Evolutionary conservation across 768 basidiomycete genomes (phyloP).

Genomic region (Termitomyces sp.): DNA sequence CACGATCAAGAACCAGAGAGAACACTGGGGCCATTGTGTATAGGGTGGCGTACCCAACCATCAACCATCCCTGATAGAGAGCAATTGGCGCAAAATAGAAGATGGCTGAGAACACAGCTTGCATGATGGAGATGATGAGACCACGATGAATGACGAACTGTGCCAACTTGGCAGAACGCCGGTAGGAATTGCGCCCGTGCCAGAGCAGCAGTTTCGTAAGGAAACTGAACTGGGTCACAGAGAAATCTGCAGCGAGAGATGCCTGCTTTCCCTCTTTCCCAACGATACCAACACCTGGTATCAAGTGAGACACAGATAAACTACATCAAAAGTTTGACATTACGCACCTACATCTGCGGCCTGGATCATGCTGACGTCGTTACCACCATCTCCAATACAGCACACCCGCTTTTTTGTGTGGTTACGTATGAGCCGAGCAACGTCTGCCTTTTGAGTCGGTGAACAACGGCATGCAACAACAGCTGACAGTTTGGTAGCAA

Average conservation of each 20-base stretch:
- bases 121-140: slow-evolving; percentile 95
- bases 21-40: slow-evolving; percentile 99
- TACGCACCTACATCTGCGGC: slow-evolving; percentile 94
- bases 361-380: slow-evolving; percentile 99
- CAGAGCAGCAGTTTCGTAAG: slow-evolving; percentile 95
- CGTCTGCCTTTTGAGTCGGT: slow-evolving; percentile 98
- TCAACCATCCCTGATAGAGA: slow-evolving; percentile 95
- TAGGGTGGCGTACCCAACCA: slow-evolving; percentile 93
- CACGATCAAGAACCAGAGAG: slow-evolving; percentile 91
- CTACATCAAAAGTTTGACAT: not conserved
- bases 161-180: slow-evolving; percentile 94
- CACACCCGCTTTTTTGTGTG: slow-evolving; percentile 95
- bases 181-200: slow-evolving; percentile 99
- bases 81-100: slow-evolving; percentile 96
- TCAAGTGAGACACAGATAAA: not conserved
- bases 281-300: slow-evolving; percentile 88
- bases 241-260: slow-evolving; percentile 98
- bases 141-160: slow-evolving; percentile 99
- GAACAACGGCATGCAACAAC: slow-evolving; percentile 98
- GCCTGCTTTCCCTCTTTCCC: slow-evolving; percentile 99
- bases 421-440: slow-evolving; percentile 86
- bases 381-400: slow-evolving; percentile 98
- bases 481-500: slow-evolving; percentile 91
- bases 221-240: slow-evolving; percentile 93
- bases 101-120: slow-evolving; percentile 92